Evolutionary conservation across 371 early-diverging fungal genomes (phyloP), one percentile per base, ranked within the genome.

Genomic region (Conidiobolus incongruus): DNA sequence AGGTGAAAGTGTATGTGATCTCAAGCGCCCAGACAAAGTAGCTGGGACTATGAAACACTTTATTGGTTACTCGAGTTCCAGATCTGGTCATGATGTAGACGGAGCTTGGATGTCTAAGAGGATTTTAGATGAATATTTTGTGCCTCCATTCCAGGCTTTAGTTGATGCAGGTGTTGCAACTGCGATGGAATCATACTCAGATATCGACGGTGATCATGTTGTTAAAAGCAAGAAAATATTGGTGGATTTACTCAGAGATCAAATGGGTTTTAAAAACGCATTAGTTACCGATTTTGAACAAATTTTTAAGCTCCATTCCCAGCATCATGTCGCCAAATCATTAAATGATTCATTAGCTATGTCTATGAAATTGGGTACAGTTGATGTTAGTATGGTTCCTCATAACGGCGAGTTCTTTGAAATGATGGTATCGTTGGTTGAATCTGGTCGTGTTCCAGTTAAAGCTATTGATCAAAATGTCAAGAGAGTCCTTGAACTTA

Each of bases 211-310:
- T 8, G 70, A 73, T 37, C 62, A 72, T 3, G 65, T 75, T 0
- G 63, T 68, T 2, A 49, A 63, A 0, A 73, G 74, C 0, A 50
- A 60, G 23, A 60, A 63, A 31, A 73, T 70, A 26, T 49, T 77
- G 19, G 56, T 60, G 26, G 47, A 56, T 17, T 48, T 77, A n/a
- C 45, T 77, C 10, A 65, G 77, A 8, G 51, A 72, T 5, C 55
- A 70, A 23, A 46, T 77, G 23, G 53, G 56, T 0, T 77, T 75
- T 48, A 47, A 67, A 30, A 75, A 75, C 20, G 62, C 64, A 59
- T 51, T 77, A 4, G 74, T 72, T 16, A 72, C 77, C 0, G 77
- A 75, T 42, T 75, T 70, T 68, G 60, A 59, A 40, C 76, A 75
- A 46, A 55, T 75, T 23, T 62, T 65, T 41, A 65, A 62, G n/a